These are phyloP conservation scores for Aureobasidium pullulans DNA, from an alignment of 2,329 filamentous ascomycete genomes.

Conservation along the genomic window DNA sequence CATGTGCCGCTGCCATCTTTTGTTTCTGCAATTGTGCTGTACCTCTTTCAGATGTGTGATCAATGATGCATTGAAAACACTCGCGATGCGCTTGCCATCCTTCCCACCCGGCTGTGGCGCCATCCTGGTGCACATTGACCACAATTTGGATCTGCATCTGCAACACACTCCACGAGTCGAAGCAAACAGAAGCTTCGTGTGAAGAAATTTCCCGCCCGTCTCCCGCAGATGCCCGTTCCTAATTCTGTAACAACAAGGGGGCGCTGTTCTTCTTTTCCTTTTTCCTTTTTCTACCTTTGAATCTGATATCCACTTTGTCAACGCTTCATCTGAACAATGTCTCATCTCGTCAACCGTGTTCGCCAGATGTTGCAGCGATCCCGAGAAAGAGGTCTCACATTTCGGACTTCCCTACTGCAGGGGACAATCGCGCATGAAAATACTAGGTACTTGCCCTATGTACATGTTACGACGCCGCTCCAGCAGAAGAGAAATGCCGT, in stretches of 20 bases:
- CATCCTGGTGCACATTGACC: slow-evolving; percentile 1
- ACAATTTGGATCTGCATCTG: slow-evolving; percentile 6
- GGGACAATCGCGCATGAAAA: background rate
- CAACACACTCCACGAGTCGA: slow-evolving; percentile 5
- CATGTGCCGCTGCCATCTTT: background rate
- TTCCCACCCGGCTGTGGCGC: slow-evolving; percentile 5
- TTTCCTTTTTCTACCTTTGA: background rate
- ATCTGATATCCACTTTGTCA: background rate
- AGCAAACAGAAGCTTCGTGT: slow-evolving; percentile 6
- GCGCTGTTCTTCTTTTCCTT: background rate
- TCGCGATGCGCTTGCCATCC: slow-evolving; percentile 2
- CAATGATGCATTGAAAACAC: background rate
- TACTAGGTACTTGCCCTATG: background rate
- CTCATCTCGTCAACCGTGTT: background rate
- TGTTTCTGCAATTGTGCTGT: background rate
- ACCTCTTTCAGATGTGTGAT: background rate
- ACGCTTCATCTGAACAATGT: background rate
- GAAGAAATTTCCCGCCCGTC: slow-evolving; percentile 9
- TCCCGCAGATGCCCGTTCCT: background rate
- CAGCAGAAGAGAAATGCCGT: background rate
- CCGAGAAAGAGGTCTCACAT: slow-evolving; percentile 2
- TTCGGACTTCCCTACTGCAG: slow-evolving; percentile 4
- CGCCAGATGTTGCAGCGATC: slow-evolving; percentile 3
- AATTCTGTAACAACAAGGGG: slow-evolving; percentile 7
- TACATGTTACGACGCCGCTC: background rate